These are phyloP conservation scores for Emmonsiellopsis sp. DNA, from an alignment of 2,329 filamentous ascomycete species.

Conservation along the genomic window DNA sequence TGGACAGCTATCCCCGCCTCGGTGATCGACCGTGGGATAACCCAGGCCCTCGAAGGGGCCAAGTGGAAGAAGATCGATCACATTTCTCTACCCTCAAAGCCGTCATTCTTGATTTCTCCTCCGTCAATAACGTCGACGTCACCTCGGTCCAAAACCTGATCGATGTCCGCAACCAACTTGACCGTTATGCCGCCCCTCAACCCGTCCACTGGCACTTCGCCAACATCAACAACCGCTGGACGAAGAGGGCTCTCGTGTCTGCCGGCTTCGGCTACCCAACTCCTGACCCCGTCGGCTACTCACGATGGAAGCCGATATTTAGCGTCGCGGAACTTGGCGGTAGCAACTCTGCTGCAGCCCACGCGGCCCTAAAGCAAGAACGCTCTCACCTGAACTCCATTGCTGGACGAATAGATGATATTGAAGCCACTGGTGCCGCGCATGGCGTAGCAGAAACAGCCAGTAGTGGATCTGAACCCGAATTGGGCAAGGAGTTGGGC, in stretches of 20 bases:
- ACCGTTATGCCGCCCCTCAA: conserved; percentile 70
- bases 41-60: conserved; percentile 59
- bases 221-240: conserved; percentile 90
- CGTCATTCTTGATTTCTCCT: conserved; percentile 87
- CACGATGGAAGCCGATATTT: conserved; percentile 90
- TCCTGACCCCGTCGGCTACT: conserved; percentile 42
- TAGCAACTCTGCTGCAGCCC: conserved; percentile 56
- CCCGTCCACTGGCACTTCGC: conserved; percentile 92
- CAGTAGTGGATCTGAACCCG: conserved; percentile 22
- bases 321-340: conserved; percentile 80
- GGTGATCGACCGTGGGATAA: conserved; percentile 94
- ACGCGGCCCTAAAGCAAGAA: conserved; percentile 57
- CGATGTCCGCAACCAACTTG: conserved; percentile 88
- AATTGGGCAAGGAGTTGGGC: conserved; percentile 36
- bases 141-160: conserved; percentile 89
- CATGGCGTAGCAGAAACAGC: conserved; percentile 12
- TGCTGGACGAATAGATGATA: conserved; percentile 15
- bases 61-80: conserved; percentile 39
- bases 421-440: not conserved
- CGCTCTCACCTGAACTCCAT: conserved; percentile 25
- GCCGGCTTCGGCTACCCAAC: conserved; percentile 83
- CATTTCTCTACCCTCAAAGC: conserved; percentile 65
- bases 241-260: conserved; percentile 76
- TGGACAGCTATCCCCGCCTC: conserved; percentile 51
- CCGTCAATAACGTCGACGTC: conserved; percentile 88